Base-by-base conservation (phyloP, 225 moss, liverwort and hornwort species). In the Physcomitrium patens region DNA sequence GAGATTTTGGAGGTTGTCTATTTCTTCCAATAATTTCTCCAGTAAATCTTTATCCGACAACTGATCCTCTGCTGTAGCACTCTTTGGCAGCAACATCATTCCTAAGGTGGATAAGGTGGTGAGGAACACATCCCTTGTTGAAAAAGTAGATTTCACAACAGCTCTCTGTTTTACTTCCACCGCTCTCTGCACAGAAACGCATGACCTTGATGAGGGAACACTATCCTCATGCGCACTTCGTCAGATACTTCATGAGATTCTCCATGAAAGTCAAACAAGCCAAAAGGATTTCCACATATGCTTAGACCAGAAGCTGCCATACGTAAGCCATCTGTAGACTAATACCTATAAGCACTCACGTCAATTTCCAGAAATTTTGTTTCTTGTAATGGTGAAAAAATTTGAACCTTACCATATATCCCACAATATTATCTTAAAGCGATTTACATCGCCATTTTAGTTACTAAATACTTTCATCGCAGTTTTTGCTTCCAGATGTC, bases 1-100 rank as follows among this genome's bases (percentile, higher is more conserved):
- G 23, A 76, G 65, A 44, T 82, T 28, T 24, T 86, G 71, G 17
- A 86, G 45, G 69, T 43, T 77, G 19, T 74, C 74, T 26, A 86
- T 82, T 61, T 63, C 52, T 12, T 79, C 70, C 58, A 82, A 56
- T 12, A 86, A 20, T 37, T 71, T 79, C 67, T 71, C 69, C 55
- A 51, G 51, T 0, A 77, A 50, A 66, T 86, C 76, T 10, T 66
- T 82, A 42, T 86, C 47, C 2, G 48, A 50, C 9, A 63, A n/a
- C 57, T 65, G 5, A 37, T 37, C 71, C 61, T 61, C 42, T 60
- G 44, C 51, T 58, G 52, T 18, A 45, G 56, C 60, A 6, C 41
- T 62, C 60, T 24, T 79, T 44, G 71, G 61, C 16, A 77, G 24
- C 41, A 86, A 2, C 51, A 59, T 27, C 0, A 74, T 18, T 13